Evolutionary conservation across 352 stramenopile species (phyloP).

Genomic region (Globisporangium sylvaticum): DNA sequence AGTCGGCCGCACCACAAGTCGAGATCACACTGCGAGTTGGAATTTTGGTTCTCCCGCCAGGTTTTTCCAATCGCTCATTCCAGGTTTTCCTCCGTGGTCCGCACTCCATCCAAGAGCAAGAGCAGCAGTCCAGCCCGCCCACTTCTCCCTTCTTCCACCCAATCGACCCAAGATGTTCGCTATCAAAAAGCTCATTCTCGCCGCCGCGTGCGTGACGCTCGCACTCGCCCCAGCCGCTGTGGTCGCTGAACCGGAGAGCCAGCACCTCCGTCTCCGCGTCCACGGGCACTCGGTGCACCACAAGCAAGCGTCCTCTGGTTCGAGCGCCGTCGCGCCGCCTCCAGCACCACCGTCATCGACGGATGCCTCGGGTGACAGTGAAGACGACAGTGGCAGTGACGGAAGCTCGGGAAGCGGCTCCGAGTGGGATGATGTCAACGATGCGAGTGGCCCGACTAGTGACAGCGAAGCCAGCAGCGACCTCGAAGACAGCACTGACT

Average conservation of each 20-base stretch:
- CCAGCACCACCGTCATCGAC: neutral
- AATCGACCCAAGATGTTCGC: constrained; percentile 24
- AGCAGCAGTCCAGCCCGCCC: neutral
- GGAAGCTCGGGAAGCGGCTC: neutral
- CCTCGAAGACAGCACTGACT: neutral
- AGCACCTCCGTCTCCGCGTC: constrained; percentile 28
- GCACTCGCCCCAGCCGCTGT: constrained; percentile 21
- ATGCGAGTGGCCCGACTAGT: neutral
- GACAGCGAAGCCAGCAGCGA: neutral
- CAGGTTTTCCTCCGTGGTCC: neutral
- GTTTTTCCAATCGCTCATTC: neutral
- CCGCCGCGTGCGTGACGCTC: constrained; percentile 21
- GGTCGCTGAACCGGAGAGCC: constrained; percentile 11
- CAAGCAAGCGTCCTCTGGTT: constrained; percentile 12
- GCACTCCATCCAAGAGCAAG: neutral
- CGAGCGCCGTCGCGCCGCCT: neutral
- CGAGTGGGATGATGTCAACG: neutral
- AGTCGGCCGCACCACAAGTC: neutral
- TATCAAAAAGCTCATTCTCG: constrained; percentile 24
- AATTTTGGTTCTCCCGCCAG: neutral
- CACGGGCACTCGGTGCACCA: constrained; percentile 11
- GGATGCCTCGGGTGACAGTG: neutral
- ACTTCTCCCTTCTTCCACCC: neutral
- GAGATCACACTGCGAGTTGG: neutral
- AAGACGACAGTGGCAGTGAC: neutral